A percentile compares a stretch with the other conserved stretches of the same genome.
Evolutionary conservation across 1,284 basidiomycete species (phyloP).

Genomic region (Cryptococcus jaspeensis): DNA sequence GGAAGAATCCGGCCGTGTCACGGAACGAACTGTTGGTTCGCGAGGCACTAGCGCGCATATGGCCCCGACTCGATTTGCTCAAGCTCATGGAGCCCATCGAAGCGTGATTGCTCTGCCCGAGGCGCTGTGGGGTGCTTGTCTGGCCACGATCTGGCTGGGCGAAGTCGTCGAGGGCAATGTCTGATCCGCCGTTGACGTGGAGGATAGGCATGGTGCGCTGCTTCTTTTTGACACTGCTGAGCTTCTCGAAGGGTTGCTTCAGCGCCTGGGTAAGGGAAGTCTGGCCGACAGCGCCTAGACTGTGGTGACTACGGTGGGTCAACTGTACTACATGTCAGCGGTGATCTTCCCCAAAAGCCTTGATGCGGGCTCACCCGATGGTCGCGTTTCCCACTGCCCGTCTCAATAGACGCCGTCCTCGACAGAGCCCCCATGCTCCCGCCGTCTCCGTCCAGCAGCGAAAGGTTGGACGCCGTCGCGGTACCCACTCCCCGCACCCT

Average conservation of each 20-base stretch:
- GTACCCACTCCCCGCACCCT: neutral
- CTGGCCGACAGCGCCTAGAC: slow-evolving; percentile 21
- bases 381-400: slow-evolving; percentile 1
- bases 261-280: slow-evolving; percentile 22
- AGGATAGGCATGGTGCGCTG: slow-evolving; percentile 14
- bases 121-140: neutral
- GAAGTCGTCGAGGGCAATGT: neutral
- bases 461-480: slow-evolving; percentile 16
- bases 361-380: neutral
- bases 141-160: neutral
- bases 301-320: slow-evolving; percentile 28
- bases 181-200: slow-evolving; percentile 1
- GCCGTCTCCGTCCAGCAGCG: slow-evolving; percentile 14
- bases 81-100: slow-evolving; percentile 3
- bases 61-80: slow-evolving; percentile 8
- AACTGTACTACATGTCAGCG: slow-evolving; percentile 7
- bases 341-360: neutral
- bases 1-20: slow-evolving; percentile 12
- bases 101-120: neutral
- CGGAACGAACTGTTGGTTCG: slow-evolving; percentile 9
- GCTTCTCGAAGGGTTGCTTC: slow-evolving; percentile 32
- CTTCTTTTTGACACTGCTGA: slow-evolving; percentile 23
- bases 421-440: slow-evolving; percentile 11
- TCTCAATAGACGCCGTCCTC: slow-evolving; percentile 19
- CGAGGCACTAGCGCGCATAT: slow-evolving; percentile 1